Percentiles rank a stretch among this genome's conserved stretches.
These are phyloP conservation scores for Powellomyces hirtus DNA, from an alignment of 192 early-diverging fungal species.

Conservation along the genomic window DNA sequence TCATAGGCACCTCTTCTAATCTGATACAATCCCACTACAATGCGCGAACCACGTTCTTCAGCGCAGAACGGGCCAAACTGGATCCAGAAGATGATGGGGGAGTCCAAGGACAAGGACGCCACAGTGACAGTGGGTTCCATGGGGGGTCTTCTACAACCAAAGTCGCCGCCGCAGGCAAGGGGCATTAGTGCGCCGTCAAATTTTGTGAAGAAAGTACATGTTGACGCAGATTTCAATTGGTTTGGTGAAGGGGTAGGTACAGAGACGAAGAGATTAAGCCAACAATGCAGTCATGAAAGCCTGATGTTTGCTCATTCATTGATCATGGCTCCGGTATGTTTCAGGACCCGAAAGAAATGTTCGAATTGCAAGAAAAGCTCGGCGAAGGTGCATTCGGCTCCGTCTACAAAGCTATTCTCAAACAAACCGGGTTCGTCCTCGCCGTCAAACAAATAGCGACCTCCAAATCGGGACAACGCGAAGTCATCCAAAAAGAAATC, in stretches of 20 bases:
- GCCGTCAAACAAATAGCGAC: conserved; percentile 47
- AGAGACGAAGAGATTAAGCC: not conserved
- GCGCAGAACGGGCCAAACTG: not conserved
- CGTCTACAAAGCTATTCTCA: conserved; percentile 43
- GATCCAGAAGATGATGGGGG: not conserved
- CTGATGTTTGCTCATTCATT: not conserved
- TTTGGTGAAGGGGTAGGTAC: conserved; percentile 28
- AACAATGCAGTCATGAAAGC: not conserved
- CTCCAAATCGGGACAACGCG: conserved; percentile 7
- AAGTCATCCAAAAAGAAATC: conserved; percentile 47
- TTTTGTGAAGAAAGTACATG: conserved; percentile 30
- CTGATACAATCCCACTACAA: too few relatives aligned
- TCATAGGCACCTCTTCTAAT: too few relatives aligned
- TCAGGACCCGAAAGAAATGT: conserved; percentile 39
- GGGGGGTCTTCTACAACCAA: not conserved
- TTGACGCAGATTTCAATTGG: conserved; percentile 33
- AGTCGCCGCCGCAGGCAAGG: not conserved
- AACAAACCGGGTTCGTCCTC: conserved; percentile 37
- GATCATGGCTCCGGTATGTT: not conserved
- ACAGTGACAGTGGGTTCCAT: not conserved
- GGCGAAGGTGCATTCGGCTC: conserved; percentile 50
- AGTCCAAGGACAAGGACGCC: not conserved
- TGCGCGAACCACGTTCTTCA: not conserved
- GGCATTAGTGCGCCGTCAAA: conserved; percentile 24
- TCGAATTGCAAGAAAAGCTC: conserved; percentile 42